Percentiles rank a stretch among this genome's conserved stretches.
Evolutionary conservation across 257 asterid species (phyloP).

Genomic region (Nicotiana paniculata): DNA sequence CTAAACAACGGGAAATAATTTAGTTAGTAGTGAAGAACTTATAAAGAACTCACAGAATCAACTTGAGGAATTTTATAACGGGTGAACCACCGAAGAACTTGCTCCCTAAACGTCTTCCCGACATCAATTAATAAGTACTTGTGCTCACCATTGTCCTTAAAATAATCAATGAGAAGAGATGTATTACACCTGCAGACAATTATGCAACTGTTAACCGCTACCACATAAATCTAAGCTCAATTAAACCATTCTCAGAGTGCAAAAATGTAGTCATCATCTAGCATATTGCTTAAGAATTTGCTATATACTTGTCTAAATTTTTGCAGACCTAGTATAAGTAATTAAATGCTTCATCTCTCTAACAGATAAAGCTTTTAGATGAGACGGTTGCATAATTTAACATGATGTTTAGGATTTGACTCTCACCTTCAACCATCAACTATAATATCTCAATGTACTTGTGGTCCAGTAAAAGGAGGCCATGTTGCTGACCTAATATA

Average conservation of each 20-base stretch:
- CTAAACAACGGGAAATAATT: background rate
- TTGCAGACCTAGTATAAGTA: background rate
- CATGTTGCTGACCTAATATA: background rate
- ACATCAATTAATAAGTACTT: slow-evolving; percentile 85
- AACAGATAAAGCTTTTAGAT: background rate
- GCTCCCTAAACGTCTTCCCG: slow-evolving; percentile 96
- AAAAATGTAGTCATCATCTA: background rate
- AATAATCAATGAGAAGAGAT: slow-evolving; percentile 87
- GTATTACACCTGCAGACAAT: slow-evolving; percentile 80
- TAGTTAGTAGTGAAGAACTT: background rate
- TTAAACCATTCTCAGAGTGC: background rate
- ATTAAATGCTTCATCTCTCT: background rate
- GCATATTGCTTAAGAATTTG: background rate
- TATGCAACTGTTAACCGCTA: slow-evolving; percentile 13
- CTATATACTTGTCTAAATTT: background rate
- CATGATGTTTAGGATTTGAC: background rate
- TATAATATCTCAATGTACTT: background rate
- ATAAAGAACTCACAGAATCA: slow-evolving; percentile 71
- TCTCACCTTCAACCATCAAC: background rate
- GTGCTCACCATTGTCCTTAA: slow-evolving; percentile 42
- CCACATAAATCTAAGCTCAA: background rate
- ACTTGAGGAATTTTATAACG: slow-evolving; percentile 65
- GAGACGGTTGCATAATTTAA: background rate
- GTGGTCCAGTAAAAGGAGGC: too few species aligned
- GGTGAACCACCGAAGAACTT: slow-evolving; percentile 96